Base-by-base conservation (phyloP, 305 asterid species). In the Fraxinus sp. region DNA sequence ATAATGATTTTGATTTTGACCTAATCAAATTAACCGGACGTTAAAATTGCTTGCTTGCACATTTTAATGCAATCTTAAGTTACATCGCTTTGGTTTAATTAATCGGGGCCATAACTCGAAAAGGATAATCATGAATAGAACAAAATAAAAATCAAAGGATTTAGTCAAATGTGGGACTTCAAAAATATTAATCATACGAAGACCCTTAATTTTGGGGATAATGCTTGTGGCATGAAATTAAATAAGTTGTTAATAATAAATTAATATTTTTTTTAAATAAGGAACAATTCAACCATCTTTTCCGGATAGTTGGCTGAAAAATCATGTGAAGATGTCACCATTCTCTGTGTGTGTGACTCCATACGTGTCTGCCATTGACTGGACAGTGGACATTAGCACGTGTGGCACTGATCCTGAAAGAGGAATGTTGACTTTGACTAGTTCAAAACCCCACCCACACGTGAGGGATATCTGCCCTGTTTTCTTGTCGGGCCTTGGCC, bases 341-440 rank as follows among this genome's bases (percentile, higher is more conserved):
- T 59, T 43, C 55, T 39, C 7, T 16, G 14, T 32, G 7, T 71
- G 26, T 14, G 18, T 59, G 86, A 85, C 46, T 79, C 86, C 90
- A 86, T 89, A 90, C 95, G 93, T 87, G 95, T 89, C 87, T 86
- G 88, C 74, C 57, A 39, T 62, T 81, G 87, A 82, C 83, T 84
- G 85, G 89, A 82, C 87, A 86, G 55, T 57, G 85, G 86, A 82
- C 87, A 86, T 64, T 82, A 68, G 85, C 90, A 89, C 87, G 84
- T 84, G 89, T 82, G 91, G 81, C 77, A 87, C 86, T 26, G 72
- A 20, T 68, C 33, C 75, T n/a, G 81, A 77, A 7, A 70, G 70
- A 81, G 55, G 88, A 88, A 79, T 84, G 70, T 82, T 84, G 89
- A 86, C 84, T 86, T 77, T 82, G 88, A 84, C 87, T 88, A 80